Conservation (phyloP, 2,329 filamentous ascomycete species). For the Incumbomyces lentus region DNA sequence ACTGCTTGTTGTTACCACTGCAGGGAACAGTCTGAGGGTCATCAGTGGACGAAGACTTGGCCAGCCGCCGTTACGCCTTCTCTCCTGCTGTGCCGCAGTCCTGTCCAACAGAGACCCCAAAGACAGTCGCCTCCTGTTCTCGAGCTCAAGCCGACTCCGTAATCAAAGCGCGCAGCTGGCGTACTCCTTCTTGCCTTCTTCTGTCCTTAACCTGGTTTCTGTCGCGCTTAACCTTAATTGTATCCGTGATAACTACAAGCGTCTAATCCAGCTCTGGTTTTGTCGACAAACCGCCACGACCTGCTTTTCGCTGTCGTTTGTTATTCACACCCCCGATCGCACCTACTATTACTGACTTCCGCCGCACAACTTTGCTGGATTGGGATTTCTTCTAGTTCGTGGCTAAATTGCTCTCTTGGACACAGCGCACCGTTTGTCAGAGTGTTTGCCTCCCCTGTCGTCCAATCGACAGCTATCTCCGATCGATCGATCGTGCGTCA, state of each 20-base stretch:
- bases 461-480: constrained; percentile 3
- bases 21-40: too few relatives aligned
- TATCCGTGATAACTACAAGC: background rate
- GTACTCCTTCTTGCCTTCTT: background rate
- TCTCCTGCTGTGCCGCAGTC: too few relatives aligned
- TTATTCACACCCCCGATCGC: background rate
- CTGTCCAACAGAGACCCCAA: too few relatives aligned
- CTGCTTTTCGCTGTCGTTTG: background rate
- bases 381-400: background rate
- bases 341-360: background rate
- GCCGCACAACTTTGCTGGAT: background rate
- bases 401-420: background rate
- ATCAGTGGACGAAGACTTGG: too few relatives aligned
- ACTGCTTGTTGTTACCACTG: background rate
- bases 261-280: background rate
- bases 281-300: background rate
- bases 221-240: background rate
- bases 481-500: constrained; percentile 6
- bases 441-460: constrained; percentile 1
- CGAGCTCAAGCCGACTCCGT: too few relatives aligned
- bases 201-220: background rate
- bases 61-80: too few relatives aligned
- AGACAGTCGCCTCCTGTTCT: too few relatives aligned
- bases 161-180: too few relatives aligned
- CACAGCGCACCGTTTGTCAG: background rate